Conservation (phyloP, 2,329 filamentous ascomycete species). For the Aspergillus costaricaensis region DNA sequence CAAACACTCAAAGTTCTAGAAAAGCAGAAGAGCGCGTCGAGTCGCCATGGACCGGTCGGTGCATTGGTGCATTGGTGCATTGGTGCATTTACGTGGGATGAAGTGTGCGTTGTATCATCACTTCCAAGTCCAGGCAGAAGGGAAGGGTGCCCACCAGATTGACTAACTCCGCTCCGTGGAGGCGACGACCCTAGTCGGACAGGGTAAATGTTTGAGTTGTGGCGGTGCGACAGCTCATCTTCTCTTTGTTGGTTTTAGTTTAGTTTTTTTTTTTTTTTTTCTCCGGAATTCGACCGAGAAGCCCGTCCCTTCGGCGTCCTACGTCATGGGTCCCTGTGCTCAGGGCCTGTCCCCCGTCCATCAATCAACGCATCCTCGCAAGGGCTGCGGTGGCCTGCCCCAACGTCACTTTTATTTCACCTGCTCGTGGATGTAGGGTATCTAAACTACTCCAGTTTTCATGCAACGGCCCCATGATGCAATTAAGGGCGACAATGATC, state of each 20-base stretch:
- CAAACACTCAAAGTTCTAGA: neutral
- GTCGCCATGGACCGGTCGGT: no score
- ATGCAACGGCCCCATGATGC: slow-evolving; percentile 4
- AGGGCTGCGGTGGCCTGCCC: neutral
- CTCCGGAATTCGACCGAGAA: neutral
- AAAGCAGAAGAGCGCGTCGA: no score
- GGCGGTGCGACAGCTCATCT: neutral
- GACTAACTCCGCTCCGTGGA: neutral
- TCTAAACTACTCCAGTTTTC: neutral
- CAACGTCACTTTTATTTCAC: neutral
- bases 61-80: no score
- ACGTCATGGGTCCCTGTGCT: neutral
- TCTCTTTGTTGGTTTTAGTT: neutral
- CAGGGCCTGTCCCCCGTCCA: neutral
- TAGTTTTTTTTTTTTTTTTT: neutral
- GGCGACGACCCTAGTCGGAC: neutral
- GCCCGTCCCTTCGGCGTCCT: neutral
- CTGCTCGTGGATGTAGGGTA: neutral
- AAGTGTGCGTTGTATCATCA: neutral
- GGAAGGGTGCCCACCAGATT: neutral
- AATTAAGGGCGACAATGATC: neutral
- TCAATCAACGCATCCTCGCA: neutral
- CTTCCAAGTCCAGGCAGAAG: neutral
- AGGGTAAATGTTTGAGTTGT: neutral
- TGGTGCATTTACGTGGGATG: neutral